Evolutionary conservation across 306 rosid species (phyloP).

Genomic region (Ormosia semicastrata): DNA sequence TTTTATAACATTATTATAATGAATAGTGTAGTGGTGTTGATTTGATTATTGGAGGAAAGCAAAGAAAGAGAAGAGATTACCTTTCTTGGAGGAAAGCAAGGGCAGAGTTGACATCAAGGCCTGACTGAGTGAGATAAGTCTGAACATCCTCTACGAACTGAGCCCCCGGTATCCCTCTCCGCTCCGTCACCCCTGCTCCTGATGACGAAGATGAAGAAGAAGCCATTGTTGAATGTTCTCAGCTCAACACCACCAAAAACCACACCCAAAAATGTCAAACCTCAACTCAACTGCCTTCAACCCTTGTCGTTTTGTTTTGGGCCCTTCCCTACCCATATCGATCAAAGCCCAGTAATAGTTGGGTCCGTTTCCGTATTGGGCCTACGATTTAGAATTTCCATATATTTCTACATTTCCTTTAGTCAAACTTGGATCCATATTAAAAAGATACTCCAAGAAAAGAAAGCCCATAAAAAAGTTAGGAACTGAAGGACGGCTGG

Average conservation of each 20-base stretch:
- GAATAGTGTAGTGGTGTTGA: neutral
- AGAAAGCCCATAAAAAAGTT: too few species aligned
- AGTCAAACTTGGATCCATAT: too few species aligned
- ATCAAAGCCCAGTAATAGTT: neutral
- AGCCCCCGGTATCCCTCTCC: slow-evolving; percentile 74
- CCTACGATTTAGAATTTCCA: neutral
- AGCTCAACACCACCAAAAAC: neutral
- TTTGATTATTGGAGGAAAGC: too few species aligned
- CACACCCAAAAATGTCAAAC: too few species aligned
- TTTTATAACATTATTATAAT: too few species aligned
- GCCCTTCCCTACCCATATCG: neutral
- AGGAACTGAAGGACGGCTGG: too few species aligned
- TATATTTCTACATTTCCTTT: too few species aligned
- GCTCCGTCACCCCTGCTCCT: slow-evolving; percentile 39
- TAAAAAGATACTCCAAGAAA: too few species aligned
- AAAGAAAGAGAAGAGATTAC: slow-evolving; percentile 14
- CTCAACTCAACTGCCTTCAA: neutral
- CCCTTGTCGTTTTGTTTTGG: neutral
- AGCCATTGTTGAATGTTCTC: slow-evolving; percentile 31
- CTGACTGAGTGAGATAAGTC: slow-evolving; percentile 56
- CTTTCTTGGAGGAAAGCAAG: slow-evolving; percentile 74
- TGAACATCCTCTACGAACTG: slow-evolving; percentile 74
- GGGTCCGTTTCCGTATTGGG: neutral
- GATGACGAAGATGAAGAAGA: slow-evolving; percentile 34
- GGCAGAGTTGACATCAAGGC: slow-evolving; percentile 66